A percentile compares a stretch with the other conserved stretches of the same genome.
Evolutionary conservation across 1,139 yeast genomes (phyloP).

Genomic region (Kodamaea derodonti): DNA sequence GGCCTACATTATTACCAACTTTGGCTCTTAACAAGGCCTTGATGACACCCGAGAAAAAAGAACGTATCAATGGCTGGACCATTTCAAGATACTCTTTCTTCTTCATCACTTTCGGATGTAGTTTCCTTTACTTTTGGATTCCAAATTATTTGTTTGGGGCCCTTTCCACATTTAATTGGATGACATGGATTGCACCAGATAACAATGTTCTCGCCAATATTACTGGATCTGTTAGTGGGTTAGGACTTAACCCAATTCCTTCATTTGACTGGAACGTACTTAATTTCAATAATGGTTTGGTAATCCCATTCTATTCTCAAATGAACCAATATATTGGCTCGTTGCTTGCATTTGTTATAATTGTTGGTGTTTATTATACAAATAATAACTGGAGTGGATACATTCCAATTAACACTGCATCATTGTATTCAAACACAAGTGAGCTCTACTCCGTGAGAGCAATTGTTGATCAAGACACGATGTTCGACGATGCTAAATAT

Average conservation of each 20-base stretch:
- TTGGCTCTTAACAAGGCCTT: constrained; percentile 20
- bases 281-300: constrained; percentile 8
- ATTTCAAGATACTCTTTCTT: constrained; percentile 16
- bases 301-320: constrained; percentile 13
- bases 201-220: constrained; percentile 15
- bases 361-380: constrained; percentile 14
- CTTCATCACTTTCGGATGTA: constrained; percentile 9
- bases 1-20: constrained; percentile 19
- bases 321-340: constrained; percentile 12
- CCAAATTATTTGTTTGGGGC: constrained; percentile 17
- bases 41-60: constrained; percentile 14
- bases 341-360: constrained; percentile 10
- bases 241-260: constrained; percentile 18
- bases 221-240: constrained; percentile 15
- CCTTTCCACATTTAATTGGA: constrained; percentile 17
- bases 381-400: constrained; percentile 16
- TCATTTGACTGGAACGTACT: constrained; percentile 18
- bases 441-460: constrained; percentile 11
- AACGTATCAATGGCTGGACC: constrained; percentile 17
- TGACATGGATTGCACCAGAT: constrained; percentile 19
- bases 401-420: constrained; percentile 14
- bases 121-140: constrained; percentile 18
- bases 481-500: constrained; percentile 15
- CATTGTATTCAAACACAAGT: constrained; percentile 14
- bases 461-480: constrained; percentile 10